These are phyloP conservation scores for Pleurotus cornucopiae DNA, from an alignment of 768 basidiomycete species.

Conservation along the genomic window DNA sequence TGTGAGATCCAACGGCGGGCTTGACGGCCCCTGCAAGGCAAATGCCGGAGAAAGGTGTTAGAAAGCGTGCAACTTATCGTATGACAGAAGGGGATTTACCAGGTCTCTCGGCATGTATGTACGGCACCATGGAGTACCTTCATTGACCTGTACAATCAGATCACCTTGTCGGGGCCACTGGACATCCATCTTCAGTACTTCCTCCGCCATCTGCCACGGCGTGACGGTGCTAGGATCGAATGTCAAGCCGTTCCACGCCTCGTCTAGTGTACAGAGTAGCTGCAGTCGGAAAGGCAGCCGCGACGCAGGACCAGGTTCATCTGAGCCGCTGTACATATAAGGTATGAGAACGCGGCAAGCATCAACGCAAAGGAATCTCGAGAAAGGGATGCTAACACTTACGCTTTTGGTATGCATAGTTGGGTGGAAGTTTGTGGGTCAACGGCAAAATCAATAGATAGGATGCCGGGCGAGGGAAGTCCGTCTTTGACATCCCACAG, in stretches of 20 bases:
- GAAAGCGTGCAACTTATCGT: background rate
- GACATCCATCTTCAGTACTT: slow-evolving; percentile 1
- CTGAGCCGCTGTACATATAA: background rate
- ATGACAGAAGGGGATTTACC: background rate
- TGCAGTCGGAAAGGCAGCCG: slow-evolving; percentile 1
- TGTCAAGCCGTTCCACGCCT: background rate
- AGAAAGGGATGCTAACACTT: no score
- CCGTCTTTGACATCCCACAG: slow-evolving; percentile 12
- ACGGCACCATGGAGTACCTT: background rate
- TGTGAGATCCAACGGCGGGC: slow-evolving; percentile 10
- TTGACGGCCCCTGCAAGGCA: background rate
- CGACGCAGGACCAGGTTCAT: background rate
- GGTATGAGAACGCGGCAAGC: no score
- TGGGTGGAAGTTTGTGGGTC: background rate
- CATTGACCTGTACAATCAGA: slow-evolving; percentile 12
- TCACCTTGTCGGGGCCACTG: slow-evolving; percentile 10
- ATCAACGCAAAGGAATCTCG: no score
- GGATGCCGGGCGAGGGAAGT: slow-evolving; percentile 1
- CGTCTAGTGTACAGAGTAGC: background rate
- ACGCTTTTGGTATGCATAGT: background rate
- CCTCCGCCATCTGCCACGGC: background rate
- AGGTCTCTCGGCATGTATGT: slow-evolving; percentile 9
- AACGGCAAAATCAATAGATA: slow-evolving; percentile 5
- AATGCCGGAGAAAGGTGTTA: background rate
- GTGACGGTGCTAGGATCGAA: background rate